Evolutionary conservation across 2,329 filamentous ascomycete species (phyloP), one percentile per base, ranked within the genome.

Genomic region (Leptographium wingfieldii): DNA sequence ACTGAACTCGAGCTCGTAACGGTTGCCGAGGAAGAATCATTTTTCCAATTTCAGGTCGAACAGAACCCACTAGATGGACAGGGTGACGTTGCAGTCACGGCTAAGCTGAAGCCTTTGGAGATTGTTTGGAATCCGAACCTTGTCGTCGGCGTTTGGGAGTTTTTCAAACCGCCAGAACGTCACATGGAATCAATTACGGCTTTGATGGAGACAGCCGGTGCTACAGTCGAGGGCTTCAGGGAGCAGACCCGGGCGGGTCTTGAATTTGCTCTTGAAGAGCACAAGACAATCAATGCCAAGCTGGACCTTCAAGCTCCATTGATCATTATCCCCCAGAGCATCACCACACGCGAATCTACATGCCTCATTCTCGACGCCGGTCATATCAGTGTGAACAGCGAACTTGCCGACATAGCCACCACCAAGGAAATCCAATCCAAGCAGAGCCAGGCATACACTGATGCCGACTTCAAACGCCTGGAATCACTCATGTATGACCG

Each of bases 141-240:
- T 66, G 80, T 97, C 0, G 85, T 96, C 6, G 92, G 94, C 56
- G 84, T 97, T 48, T 90, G 87, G 58, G 90, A 91, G 66, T 99
- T 99, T 76, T 99, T 99, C 77, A 87, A 92, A 63, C 94, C 94
- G 0, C 95, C 94, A 0, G 92, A 96, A 71, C 82, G 92, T 57
- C 95, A 99, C 70, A 96, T 99, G 92, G 94, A 99, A 69, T 99
- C 94, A 11, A 96, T 99, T 66, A 88, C 85, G 14, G 95, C 94
- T 1, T 79, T 99, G 60, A 90, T 99, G 85, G 95, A 99, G 72
- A 90, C 87, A 55, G 94, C 94, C 5, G 92, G 94, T 29, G 92
- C 92, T 1, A 99, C 94, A 0, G 92, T 99, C 0, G 92, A 99
- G 72, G 92, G 92, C 9, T 79, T 99, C 61, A 83, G 95, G 40